Conservation (phyloP, 306 rosid genomes). For the Cucurbita ficifolia region DNA sequence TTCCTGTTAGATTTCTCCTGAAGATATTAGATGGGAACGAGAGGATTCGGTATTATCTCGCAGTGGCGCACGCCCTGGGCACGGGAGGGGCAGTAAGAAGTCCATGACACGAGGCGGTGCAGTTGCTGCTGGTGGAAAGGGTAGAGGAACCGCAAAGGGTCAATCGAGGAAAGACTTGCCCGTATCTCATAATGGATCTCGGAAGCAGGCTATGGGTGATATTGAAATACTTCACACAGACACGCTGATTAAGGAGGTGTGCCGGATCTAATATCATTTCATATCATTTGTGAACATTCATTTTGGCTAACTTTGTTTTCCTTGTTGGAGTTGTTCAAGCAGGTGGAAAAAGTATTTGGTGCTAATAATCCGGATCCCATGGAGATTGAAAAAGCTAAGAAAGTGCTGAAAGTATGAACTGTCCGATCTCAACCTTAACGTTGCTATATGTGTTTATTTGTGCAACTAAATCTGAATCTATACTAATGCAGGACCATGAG, state of each 20-base stretch:
- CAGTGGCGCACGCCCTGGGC: slow-evolving; percentile 38
- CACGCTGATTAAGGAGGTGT: slow-evolving; percentile 72
- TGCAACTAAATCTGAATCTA: not conserved
- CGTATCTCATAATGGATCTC: slow-evolving; percentile 43
- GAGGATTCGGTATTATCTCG: slow-evolving; percentile 43
- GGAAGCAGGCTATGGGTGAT: slow-evolving; percentile 44
- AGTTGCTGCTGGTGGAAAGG: slow-evolving; percentile 51
- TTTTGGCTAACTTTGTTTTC: not conserved
- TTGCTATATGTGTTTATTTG: not conserved
- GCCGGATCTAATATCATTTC: not conserved
- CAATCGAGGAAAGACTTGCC: slow-evolving; percentile 43
- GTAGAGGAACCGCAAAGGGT: slow-evolving; percentile 55
- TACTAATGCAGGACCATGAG: slow-evolving; percentile 55
- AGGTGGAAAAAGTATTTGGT: slow-evolving; percentile 70
- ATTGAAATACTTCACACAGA: slow-evolving; percentile 69
- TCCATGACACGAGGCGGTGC: slow-evolving; percentile 47
- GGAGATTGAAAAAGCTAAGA: slow-evolving; percentile 73
- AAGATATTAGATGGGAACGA: slow-evolving; percentile 71
- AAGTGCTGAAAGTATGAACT: slow-evolving; percentile 50
- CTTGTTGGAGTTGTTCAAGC: slow-evolving; percentile 11
- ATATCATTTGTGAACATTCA: not conserved
- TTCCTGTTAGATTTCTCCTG: slow-evolving; percentile 41
- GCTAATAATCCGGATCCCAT: slow-evolving; percentile 43
- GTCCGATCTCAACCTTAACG: not conserved
- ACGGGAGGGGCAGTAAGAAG: slow-evolving; percentile 56